Evolutionary conservation across 768 basidiomycete species (phyloP).

Genomic region (Tricholoma flavovirens): DNA sequence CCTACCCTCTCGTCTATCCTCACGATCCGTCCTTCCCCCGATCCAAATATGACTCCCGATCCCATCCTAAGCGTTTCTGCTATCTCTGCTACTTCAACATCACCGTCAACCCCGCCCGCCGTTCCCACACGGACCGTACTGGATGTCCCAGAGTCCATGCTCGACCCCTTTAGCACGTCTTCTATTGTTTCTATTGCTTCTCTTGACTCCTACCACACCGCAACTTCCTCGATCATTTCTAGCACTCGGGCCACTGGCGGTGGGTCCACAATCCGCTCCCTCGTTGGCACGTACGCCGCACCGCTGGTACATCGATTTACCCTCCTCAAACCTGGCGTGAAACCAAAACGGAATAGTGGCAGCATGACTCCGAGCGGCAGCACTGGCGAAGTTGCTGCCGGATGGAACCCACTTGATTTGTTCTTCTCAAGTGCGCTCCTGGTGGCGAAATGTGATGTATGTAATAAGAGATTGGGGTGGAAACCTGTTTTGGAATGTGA

Average conservation of each 20-base stretch:
- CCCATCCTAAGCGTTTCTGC: constrained; percentile 34
- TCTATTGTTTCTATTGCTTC: constrained; percentile 54
- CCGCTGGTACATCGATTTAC: constrained; percentile 81
- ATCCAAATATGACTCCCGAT: constrained; percentile 41
- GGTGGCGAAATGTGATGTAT: constrained; percentile 77
- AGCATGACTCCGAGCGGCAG: constrained; percentile 27
- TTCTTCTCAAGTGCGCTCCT: constrained; percentile 71
- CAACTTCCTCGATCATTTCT: constrained; percentile 46
- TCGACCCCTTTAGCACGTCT: constrained; percentile 35
- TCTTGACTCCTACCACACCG: constrained; percentile 62
- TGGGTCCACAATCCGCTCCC: constrained; percentile 57
- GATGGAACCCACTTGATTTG: constrained; percentile 76
- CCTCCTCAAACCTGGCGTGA: constrained; percentile 72
- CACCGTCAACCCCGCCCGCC: constrained; percentile 19
- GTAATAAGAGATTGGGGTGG: constrained; percentile 77
- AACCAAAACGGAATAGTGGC: constrained; percentile 38
- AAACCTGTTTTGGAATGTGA: constrained; percentile 85
- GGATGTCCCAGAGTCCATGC: constrained; percentile 12
- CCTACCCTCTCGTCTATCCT: constrained; percentile 68
- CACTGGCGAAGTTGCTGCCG: constrained; percentile 24
- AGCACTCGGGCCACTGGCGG: constrained; percentile 69
- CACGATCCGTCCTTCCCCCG: constrained; percentile 55
- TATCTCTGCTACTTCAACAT: constrained; percentile 12
- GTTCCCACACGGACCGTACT: constrained; percentile 7
- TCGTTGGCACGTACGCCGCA: constrained; percentile 33